A percentile compares a stretch with the other conserved stretches of the same genome.
Conservation (phyloP, 352 stramenopile species). For the Globisporangium echinulatum region DNA sequence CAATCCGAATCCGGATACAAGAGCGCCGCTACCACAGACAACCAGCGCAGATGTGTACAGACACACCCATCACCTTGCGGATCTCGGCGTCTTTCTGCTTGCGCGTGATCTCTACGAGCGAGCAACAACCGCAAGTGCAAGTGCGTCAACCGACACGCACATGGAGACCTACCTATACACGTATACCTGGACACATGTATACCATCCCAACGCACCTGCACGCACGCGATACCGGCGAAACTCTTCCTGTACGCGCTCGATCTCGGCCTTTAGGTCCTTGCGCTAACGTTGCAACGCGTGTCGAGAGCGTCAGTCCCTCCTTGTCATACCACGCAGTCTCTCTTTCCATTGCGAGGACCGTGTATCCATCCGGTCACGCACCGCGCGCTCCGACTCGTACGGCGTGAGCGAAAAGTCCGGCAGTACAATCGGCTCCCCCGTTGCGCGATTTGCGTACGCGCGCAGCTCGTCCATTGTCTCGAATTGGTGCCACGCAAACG, state of each 20-base stretch:
- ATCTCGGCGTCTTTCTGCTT: slow-evolving; percentile 88
- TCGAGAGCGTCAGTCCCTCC: neutral
- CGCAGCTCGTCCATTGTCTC: slow-evolving; percentile 50
- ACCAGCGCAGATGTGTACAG: too few relatives aligned
- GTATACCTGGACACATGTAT: too few relatives aligned
- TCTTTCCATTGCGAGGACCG: neutral
- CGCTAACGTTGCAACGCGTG: slow-evolving; percentile 29
- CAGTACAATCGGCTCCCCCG: slow-evolving; percentile 52
- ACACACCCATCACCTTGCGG: slow-evolving; percentile 42
- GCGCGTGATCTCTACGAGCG: slow-evolving; percentile 64
- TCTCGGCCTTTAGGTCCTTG: slow-evolving; percentile 74
- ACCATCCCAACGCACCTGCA: slow-evolving; percentile 26
- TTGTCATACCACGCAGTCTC: neutral
- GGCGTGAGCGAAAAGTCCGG: slow-evolving; percentile 67
- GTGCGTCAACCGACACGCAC: too few relatives aligned
- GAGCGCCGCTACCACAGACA: too few relatives aligned
- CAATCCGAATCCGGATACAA: too few relatives aligned
- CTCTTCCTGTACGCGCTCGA: slow-evolving; percentile 82
- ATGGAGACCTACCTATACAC: too few relatives aligned
- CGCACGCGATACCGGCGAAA: slow-evolving; percentile 84
- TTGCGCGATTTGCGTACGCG: slow-evolving; percentile 45
- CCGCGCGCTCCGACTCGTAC: slow-evolving; percentile 66
- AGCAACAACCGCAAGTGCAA: neutral
- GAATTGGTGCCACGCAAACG: slow-evolving; percentile 74
- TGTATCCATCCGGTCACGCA: slow-evolving; percentile 16